Evolutionary conservation across 805 yeast genomes (phyloP), one percentile per base, ranked within the genome.

Genomic region (Suhomyces sp.): DNA sequence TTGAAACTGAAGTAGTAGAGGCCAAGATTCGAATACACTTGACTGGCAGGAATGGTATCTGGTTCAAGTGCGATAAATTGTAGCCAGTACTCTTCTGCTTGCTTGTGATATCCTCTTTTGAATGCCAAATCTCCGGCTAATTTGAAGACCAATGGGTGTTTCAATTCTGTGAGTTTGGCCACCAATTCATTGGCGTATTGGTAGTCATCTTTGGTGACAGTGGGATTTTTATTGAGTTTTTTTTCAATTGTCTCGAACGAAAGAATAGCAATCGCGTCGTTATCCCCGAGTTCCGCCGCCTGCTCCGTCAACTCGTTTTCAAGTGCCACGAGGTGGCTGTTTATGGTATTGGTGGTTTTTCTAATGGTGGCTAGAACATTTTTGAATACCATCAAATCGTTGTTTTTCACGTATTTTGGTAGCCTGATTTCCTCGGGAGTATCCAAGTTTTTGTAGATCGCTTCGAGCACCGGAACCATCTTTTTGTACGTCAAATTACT

Each of bases 261-360:
- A 14, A 90, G 56, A 9, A 85, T 64, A 1, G 91, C 68, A 15
- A 88, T 76, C 0, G 96, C 96, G 56, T 88, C 87, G 43, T 79
- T 75, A 48, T 83, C 78, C 0, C 96, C 96, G 50, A 77, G 50
- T 49, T 85, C 95, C 0, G 95, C 95, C 10, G 95, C 87, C 33
- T 72, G 73, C 40, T 88, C 95, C n/a, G 88, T 72, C 14, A 90
- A 56, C 43, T 77, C 80, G 43, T 79, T 76, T 52, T 88, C 96
- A 22, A 87, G 61, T 10, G 64, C 74, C 4, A 83, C 63, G 14
- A 83, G 60, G 41, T 78, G 63, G 33, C 53, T 71, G 47, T 83
- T 80, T 2, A 75, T 66, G 0, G 81, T 66, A 39, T 81, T 80
- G 1, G 90, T 77, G 21, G 74, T 70, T 5, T 61, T 65, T 27